Evolutionary conservation across 352 stramenopile species (phyloP).

Genomic region (Peronospora destructor): DNA sequence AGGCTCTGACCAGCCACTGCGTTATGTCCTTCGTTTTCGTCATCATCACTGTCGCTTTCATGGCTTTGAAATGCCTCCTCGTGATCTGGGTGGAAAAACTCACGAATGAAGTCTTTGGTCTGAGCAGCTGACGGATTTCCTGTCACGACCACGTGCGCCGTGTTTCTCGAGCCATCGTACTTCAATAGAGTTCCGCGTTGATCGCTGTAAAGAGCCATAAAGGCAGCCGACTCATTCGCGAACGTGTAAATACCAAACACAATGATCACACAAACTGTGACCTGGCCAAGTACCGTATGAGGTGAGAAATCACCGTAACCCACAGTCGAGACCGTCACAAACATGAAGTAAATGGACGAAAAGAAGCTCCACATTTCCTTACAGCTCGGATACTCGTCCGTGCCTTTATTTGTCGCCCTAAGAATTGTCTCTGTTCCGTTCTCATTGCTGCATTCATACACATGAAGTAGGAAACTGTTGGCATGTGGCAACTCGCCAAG

Average conservation of each 20-base stretch:
- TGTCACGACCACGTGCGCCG: constrained; percentile 78
- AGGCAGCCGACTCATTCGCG: constrained; percentile 70
- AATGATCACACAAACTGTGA: constrained; percentile 78
- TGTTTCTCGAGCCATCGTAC: constrained; percentile 64
- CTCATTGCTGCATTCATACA: constrained; percentile 72
- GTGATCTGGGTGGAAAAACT: constrained; percentile 86
- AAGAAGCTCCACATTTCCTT: constrained; percentile 83
- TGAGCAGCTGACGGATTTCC: constrained; percentile 72
- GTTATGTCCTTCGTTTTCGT: constrained; percentile 11
- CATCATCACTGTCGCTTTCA: constrained; percentile 12
- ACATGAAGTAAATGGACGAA: constrained; percentile 86
- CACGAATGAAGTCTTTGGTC: constrained; percentile 82
- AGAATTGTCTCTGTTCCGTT: constrained; percentile 45
- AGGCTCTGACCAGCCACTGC: constrained; percentile 3
- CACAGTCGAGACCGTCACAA: constrained; percentile 84
- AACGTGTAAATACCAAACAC: constrained; percentile 86
- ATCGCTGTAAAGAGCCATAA: constrained; percentile 74
- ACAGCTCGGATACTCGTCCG: constrained; percentile 46
- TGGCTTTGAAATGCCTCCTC: constrained; percentile 36
- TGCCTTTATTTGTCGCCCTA: constrained; percentile 43
- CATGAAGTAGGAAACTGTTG: constrained; percentile 76
- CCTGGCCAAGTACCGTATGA: constrained; percentile 72
- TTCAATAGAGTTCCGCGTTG: constrained; percentile 42
- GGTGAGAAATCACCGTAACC: constrained; percentile 83
- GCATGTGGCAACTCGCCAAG: constrained; percentile 77